Evolutionary conservation across 2,329 filamentous ascomycete genomes (phyloP), one percentile per base, ranked within the genome.

Genomic region (Exophiala lecanii-corni): DNA sequence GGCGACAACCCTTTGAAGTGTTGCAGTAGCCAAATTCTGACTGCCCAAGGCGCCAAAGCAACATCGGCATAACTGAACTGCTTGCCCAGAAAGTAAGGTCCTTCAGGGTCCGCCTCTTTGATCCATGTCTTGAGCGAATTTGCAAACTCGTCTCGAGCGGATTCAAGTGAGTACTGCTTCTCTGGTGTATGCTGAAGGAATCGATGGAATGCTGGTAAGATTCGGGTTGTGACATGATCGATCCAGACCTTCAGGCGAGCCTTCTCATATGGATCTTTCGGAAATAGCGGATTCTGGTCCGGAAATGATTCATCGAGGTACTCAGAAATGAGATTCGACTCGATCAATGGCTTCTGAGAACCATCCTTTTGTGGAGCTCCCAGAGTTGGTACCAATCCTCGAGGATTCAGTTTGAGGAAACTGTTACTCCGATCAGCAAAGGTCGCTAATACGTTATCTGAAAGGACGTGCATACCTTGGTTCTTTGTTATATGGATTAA

Each of bases 401-500:
- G 76, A 0, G 85, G 85, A 58, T 91, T 91, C 50, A 89, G 69
- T 6, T 73, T 71, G 16, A 89, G 69, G 19, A 89, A 81, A 1
- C 75, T 52, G 17, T 26, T 23, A 28, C 9, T 28, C 25, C n/a
- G 25, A 28, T 28, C n/a, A n/a, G n/a, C n/a, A n/a, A n/a, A n/a
- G n/a, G n/a, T n/a, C n/a, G n/a, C n/a, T n/a, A n/a, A n/a, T n/a
- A n/a, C n/a, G n/a, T n/a, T n/a, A n/a, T n/a, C n/a, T n/a, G n/a
- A 78, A 3, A 75, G 23, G 7, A 26, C 13, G 4, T 34, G 43
- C 37, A 17, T 7, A 46, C 49, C 49, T 51, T 30, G 50, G 47
- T n/a, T 50, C 47, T 57, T 89, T 89, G 62, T 81, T 70, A 68
- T 89, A 89, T 0, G 85, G 85, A 62, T 89, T 88, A 46, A 88